Base-by-base conservation (phyloP, 257 asterid genomes). In the Ophiorrhiza pumila region DNA sequence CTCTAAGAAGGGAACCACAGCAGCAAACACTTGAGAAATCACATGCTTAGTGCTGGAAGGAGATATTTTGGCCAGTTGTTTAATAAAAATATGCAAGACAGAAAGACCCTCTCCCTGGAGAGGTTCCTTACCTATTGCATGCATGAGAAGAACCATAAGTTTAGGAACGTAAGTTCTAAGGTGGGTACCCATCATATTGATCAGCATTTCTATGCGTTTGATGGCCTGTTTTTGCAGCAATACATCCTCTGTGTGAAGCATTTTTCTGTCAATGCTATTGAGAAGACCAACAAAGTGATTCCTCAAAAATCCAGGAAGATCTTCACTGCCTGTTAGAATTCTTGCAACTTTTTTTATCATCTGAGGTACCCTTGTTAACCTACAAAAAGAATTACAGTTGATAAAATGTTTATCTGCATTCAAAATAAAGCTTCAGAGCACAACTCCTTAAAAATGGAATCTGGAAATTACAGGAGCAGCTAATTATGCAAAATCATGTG, bases 81-180 rank as follows among this genome's bases (percentile, higher is more conserved):
- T 90, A 60, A 94, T 80, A 84, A 94, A 94, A 71, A 84, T 76
- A 80, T 88, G 97, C 86, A 94, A 86, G 65, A 91, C 90, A 22
- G 92, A 82, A 61, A 94, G 93, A 74, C 97, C 93, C 72, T 87
- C 97, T n/a, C 83, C 83, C 83, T 79, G 97, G 80, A 94, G 96
- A 87, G 85, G 81, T 76, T 88, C 97, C 82, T 90, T 91, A 68
- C 85, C 85, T 69, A 91, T 90, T 71, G 90, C 86, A 85, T 91
- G 97, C 97, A 91, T 94, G 83, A 93, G 97, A 85, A 94, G 95
- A 78, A 94, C 99, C 99, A 94, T 94, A 55, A 94, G 85, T 82
- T 91, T 94, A 50, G 99, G 99, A 37, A 91, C 95, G 50, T 94
- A 85, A 59, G 97, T 85, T 88, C 94, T 80, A 68, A 94, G 96